Percentiles rank a stretch among this genome's conserved stretches.
Conservation (phyloP, 768 basidiomycete species). For the Podaxis carcinomalis region DNA sequence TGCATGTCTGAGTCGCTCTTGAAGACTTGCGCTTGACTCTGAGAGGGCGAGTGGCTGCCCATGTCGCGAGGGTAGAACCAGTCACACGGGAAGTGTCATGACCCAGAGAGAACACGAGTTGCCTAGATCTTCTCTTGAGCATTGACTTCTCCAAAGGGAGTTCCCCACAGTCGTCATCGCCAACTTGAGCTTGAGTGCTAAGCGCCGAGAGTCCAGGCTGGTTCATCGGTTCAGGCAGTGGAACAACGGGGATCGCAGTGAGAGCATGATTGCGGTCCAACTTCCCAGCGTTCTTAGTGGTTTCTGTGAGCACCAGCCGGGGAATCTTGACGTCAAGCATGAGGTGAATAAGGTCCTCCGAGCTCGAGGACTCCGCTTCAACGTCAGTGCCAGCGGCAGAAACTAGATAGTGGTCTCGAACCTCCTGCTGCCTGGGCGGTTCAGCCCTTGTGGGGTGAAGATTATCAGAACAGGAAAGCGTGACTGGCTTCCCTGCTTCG, state of each 20-base stretch:
- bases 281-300: slow-evolving; percentile 11
- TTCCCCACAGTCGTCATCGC: not conserved
- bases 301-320: slow-evolving; percentile 24
- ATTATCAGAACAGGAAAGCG: slow-evolving; percentile 48
- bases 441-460: slow-evolving; percentile 12
- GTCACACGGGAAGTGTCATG: not conserved
- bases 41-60: slow-evolving; percentile 31
- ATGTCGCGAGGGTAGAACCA: not conserved
- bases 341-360: slow-evolving; percentile 17
- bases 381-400: not conserved
- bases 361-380: slow-evolving; percentile 14
- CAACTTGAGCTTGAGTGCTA: not conserved
- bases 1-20: slow-evolving; percentile 14
- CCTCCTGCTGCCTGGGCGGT: slow-evolving; percentile 9
- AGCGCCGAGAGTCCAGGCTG: not conserved
- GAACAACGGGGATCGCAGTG: slow-evolving; percentile 37
- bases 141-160: not conserved
- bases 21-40: slow-evolving; percentile 36
- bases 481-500: slow-evolving; percentile 53
- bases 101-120: slow-evolving; percentile 9
- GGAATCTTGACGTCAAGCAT: slow-evolving; percentile 10
- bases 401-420: not conserved
- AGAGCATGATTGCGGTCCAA: slow-evolving; percentile 17
- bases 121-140: not conserved
- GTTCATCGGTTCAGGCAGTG: not conserved